Percentiles rank a stretch among this genome's conserved stretches.
Conservation (phyloP, 176 grass and related monocot species). For the Musa beccarii region DNA sequence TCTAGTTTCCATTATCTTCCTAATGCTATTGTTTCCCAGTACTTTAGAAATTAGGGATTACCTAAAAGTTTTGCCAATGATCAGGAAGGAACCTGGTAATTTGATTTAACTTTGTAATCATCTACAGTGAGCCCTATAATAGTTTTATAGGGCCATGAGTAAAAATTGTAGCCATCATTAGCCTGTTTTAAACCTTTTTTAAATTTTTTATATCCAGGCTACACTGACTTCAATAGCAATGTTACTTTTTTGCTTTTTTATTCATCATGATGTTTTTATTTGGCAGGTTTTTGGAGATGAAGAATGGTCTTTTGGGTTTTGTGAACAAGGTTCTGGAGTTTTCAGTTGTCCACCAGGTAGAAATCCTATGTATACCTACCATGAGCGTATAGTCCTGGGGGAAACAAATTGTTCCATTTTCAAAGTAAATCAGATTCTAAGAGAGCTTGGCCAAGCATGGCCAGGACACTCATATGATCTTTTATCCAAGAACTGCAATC, state of each 20-base stretch:
- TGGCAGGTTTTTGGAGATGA: conserved; percentile 84
- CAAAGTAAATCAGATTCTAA: conserved; percentile 63
- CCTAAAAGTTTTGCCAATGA: no score
- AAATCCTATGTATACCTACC: conserved; percentile 99
- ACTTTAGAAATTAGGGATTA: no score
- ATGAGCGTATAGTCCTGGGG: conserved; percentile 78
- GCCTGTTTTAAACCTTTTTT: no score
- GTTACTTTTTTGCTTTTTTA: background rate
- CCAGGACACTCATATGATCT: conserved; percentile 76
- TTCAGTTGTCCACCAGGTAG: conserved; percentile 79
- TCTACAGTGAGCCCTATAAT: no score
- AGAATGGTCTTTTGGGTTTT: conserved; percentile 98
- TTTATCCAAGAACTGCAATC: conserved; percentile 92
- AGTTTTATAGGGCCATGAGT: background rate
- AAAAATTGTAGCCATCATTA: background rate
- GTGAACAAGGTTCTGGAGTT: conserved; percentile 76
- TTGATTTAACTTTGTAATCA: no score
- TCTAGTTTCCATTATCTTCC: no score
- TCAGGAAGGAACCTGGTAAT: no score
- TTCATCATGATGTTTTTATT: background rate
- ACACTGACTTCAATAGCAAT: no score
- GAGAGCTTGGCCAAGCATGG: conserved; percentile 71
- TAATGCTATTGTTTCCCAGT: no score
- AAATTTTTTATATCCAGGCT: no score
- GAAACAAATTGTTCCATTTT: conserved; percentile 62